Conservation (phyloP, 352 stramenopile species). For the Globisporangium okanoganense region DNA sequence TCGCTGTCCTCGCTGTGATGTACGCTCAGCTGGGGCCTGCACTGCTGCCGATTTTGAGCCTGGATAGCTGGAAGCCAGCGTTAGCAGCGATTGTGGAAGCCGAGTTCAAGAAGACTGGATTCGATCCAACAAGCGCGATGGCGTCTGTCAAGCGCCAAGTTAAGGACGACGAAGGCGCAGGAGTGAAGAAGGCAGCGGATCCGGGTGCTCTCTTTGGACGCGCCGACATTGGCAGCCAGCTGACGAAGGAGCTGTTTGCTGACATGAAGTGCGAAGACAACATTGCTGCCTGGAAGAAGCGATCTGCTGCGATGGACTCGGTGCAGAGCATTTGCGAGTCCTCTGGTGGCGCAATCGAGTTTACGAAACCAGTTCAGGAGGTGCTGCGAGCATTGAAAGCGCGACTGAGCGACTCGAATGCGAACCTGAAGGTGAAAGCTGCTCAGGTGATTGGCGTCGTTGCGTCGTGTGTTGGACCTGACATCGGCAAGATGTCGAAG, state of each 20-base stretch:
- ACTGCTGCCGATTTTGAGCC: slow-evolving; percentile 70
- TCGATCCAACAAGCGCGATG: slow-evolving; percentile 54
- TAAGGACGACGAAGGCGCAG: slow-evolving; percentile 57
- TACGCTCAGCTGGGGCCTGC: slow-evolving; percentile 82
- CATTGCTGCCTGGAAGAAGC: slow-evolving; percentile 85
- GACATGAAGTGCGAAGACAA: slow-evolving; percentile 86
- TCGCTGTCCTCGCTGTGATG: slow-evolving; percentile 66
- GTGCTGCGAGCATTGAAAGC: slow-evolving; percentile 71
- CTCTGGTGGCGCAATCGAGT: slow-evolving; percentile 74
- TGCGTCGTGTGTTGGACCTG: slow-evolving; percentile 67
- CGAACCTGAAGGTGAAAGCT: slow-evolving; percentile 85
- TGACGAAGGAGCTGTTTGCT: slow-evolving; percentile 85
- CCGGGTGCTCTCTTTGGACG: slow-evolving; percentile 63
- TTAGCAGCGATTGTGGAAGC: slow-evolving; percentile 68
- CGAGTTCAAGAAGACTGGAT: slow-evolving; percentile 83
- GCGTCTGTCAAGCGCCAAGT: slow-evolving; percentile 61
- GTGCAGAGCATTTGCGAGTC: slow-evolving; percentile 76
- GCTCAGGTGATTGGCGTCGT: slow-evolving; percentile 79
- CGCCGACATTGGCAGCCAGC: slow-evolving; percentile 69
- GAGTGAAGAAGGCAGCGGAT: slow-evolving; percentile 30
- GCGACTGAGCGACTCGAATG: slow-evolving; percentile 80
- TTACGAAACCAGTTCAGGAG: slow-evolving; percentile 79
- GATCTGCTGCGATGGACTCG: slow-evolving; percentile 72
- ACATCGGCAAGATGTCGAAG: slow-evolving; percentile 82
- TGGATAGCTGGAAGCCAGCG: slow-evolving; percentile 84